Conservation (phyloP, 768 basidiomycete genomes). For the Phlebiopsis flavidoalba region DNA sequence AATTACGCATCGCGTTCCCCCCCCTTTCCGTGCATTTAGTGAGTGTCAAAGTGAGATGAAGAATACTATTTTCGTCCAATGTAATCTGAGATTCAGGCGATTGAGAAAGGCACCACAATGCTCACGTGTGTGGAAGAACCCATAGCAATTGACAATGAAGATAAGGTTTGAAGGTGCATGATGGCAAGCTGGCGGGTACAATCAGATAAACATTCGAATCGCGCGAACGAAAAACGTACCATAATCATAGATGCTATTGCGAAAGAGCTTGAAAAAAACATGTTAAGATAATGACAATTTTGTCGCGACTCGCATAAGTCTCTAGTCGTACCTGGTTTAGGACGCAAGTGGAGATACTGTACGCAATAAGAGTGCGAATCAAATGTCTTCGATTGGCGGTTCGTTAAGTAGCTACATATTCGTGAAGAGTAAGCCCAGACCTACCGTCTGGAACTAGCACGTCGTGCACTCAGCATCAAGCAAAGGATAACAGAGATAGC, state of each 20-base stretch:
- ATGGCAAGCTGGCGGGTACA: neutral
- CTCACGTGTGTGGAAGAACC: too few species aligned
- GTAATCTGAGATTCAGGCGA: too few species aligned
- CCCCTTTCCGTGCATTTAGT: too few species aligned
- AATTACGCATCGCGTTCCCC: too few species aligned
- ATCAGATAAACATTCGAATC: too few species aligned
- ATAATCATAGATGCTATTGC: neutral
- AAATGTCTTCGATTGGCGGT: neutral
- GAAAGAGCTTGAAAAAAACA: neutral
- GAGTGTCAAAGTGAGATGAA: neutral
- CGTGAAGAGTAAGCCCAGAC: neutral
- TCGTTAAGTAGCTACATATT: too few species aligned
- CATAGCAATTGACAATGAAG: neutral
- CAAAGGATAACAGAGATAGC: neutral
- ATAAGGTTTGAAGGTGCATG: neutral
- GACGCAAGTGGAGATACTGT: conserved; percentile 1
- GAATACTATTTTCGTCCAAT: neutral
- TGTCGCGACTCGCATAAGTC: too few species aligned
- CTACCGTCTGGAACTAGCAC: neutral
- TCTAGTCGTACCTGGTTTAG: neutral
- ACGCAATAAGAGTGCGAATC: neutral
- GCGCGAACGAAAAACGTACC: neutral
- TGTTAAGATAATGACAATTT: neutral
- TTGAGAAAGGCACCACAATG: too few species aligned
- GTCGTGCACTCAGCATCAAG: neutral